phyloP scores from a whole-genome alignment of 176 grass and related monocot genomes.

The Aegilops longissima region DNA sequence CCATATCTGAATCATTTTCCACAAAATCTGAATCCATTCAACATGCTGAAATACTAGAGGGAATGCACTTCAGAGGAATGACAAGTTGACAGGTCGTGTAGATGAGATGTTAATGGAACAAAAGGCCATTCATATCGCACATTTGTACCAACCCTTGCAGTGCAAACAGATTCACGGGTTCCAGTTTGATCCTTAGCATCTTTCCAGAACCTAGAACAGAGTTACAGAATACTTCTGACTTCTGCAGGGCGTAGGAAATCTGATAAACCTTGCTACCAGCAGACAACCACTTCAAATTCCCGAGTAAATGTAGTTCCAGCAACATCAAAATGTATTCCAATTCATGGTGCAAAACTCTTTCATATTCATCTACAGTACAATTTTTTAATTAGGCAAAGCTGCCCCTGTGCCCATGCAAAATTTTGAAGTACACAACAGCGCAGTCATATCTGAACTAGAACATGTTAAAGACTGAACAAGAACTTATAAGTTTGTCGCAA shows the following conservation, averaged over 20 bases:
- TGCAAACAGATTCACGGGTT: neutral
- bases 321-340: neutral
- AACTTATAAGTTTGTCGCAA: neutral
- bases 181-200: neutral
- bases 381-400: neutral
- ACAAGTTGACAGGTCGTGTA: neutral
- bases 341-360: neutral
- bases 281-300: neutral
- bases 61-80: neutral
- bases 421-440: neutral
- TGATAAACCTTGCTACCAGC: neutral
- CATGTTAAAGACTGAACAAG: neutral
- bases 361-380: neutral
- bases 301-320: neutral
- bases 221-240: neutral
- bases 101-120: neutral
- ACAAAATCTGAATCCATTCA: neutral
- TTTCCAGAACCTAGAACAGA: neutral
- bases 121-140: neutral
- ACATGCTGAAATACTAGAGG: neutral
- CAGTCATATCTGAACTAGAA: neutral
- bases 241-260: neutral
- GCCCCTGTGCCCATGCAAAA: neutral
- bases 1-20: neutral
- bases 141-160: neutral